Evolutionary conservation across 257 asterid species (phyloP).

Genomic region (Solanum paucissectum): DNA sequence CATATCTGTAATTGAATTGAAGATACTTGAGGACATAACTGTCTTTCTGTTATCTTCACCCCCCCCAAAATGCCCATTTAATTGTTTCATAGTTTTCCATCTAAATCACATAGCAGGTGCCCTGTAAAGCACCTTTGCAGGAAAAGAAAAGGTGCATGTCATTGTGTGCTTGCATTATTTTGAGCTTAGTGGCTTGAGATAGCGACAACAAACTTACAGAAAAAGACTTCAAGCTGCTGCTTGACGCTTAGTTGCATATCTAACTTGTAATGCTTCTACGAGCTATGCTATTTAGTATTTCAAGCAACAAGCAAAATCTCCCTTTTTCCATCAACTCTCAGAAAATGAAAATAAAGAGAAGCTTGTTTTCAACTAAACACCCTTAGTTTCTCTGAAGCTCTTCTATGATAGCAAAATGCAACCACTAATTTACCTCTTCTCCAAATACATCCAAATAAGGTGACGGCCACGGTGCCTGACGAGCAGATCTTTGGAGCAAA

Average conservation of each 20-base stretch:
- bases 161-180: neutral
- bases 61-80: neutral
- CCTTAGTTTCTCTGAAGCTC: neutral
- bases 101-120: neutral
- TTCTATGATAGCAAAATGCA: neutral
- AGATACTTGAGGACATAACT: neutral
- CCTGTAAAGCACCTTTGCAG: neutral
- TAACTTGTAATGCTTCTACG: neutral
- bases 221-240: neutral
- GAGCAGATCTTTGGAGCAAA: conserved; percentile 86
- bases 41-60: neutral
- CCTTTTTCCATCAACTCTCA: neutral
- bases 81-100: neutral
- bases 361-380: neutral
- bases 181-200: neutral
- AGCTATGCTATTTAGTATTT: neutral
- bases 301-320: neutral
- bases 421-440: conserved; percentile 66
- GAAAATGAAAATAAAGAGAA: neutral
- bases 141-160: neutral
- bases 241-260: neutral
- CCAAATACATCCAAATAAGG: conserved; percentile 94
- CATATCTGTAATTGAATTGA: neutral
- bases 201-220: neutral
- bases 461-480: conserved; percentile 98